Percentiles rank a stretch among this genome's conserved stretches.
Conservation (phyloP, 352 stramenopile genomes). For the Globisporangium lucens region DNA sequence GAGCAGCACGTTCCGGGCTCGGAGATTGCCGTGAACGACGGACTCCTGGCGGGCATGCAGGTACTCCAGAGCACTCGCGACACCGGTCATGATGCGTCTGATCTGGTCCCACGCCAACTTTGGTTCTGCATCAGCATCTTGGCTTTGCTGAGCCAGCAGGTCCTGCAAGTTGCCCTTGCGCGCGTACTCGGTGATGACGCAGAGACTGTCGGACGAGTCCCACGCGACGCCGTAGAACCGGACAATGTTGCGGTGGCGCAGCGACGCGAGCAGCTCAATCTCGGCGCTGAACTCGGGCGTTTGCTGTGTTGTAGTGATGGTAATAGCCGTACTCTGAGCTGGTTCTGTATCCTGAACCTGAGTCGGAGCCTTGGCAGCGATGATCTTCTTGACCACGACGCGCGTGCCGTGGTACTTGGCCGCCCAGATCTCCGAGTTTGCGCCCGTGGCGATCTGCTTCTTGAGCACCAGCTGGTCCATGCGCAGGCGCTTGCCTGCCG, state of each 20-base stretch:
- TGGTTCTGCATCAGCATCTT: not conserved
- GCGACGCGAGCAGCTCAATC: conserved; percentile 36
- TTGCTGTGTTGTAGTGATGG: not conserved
- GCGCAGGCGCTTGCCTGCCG: conserved; percentile 9
- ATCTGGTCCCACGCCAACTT: conserved; percentile 25
- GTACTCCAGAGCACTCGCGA: conserved; percentile 55
- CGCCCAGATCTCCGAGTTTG: conserved; percentile 18
- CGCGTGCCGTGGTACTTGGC: conserved; percentile 32
- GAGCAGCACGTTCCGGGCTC: conserved; percentile 49
- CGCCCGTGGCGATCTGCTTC: conserved; percentile 35
- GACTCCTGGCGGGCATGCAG: conserved; percentile 41
- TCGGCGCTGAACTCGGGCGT: conserved; percentile 44
- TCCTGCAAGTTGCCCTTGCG: conserved; percentile 29
- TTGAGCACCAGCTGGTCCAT: conserved; percentile 31
- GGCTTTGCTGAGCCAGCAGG: conserved; percentile 13
- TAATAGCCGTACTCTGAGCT: not conserved
- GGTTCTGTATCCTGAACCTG: not conserved
- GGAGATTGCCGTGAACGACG: conserved; percentile 42
- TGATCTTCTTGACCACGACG: conserved; percentile 55
- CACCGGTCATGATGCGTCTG: conserved; percentile 36
- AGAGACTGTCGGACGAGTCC: conserved; percentile 28
- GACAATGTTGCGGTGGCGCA: conserved; percentile 43
- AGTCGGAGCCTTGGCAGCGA: conserved; percentile 1
- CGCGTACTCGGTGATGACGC: conserved; percentile 37
- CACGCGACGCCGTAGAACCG: conserved; percentile 39